Evolutionary conservation across 805 yeast genomes (phyloP).

Genomic region (Allodekkera sacchari): DNA sequence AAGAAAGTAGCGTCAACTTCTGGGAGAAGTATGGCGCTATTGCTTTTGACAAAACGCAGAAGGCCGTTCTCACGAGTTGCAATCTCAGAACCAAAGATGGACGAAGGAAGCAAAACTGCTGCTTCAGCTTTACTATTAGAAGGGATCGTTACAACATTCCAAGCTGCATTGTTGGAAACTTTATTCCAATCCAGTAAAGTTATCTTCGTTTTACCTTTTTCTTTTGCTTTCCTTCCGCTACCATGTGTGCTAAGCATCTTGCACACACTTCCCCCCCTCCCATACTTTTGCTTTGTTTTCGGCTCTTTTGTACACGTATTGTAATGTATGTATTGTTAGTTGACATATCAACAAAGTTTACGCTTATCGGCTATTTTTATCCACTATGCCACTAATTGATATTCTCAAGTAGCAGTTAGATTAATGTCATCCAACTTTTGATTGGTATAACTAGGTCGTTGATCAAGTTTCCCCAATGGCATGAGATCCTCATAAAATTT

Average conservation of each 20-base stretch:
- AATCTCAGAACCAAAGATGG: slow-evolving; percentile 79
- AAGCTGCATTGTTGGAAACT: slow-evolving; percentile 91
- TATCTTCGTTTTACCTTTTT: slow-evolving; percentile 28
- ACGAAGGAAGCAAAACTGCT: slow-evolving; percentile 70
- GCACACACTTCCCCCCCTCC: background rate
- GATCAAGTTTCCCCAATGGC: slow-evolving; percentile 5
- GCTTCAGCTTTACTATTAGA: slow-evolving; percentile 89
- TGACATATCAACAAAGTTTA: background rate
- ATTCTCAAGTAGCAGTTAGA: background rate
- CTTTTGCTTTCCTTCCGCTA: background rate
- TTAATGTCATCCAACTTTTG: background rate
- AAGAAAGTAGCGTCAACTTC: slow-evolving; percentile 91
- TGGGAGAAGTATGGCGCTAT: slow-evolving; percentile 98
- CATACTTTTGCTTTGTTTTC: background rate
- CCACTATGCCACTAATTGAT: background rate
- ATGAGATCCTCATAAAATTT: slow-evolving; percentile 16
- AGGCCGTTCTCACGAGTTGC: slow-evolving; percentile 90
- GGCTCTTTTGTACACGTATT: background rate
- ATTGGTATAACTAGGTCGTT: slow-evolving; percentile 6
- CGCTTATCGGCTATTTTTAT: background rate
- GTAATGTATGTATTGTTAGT: background rate
- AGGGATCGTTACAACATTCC: slow-evolving; percentile 93
- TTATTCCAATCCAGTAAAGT: slow-evolving; percentile 60
- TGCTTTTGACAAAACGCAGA: slow-evolving; percentile 92
- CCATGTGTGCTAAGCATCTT: background rate